Evolutionary conservation across 2,329 filamentous ascomycete species (phyloP).

Genomic region (Penicillium aurantiogriseum): DNA sequence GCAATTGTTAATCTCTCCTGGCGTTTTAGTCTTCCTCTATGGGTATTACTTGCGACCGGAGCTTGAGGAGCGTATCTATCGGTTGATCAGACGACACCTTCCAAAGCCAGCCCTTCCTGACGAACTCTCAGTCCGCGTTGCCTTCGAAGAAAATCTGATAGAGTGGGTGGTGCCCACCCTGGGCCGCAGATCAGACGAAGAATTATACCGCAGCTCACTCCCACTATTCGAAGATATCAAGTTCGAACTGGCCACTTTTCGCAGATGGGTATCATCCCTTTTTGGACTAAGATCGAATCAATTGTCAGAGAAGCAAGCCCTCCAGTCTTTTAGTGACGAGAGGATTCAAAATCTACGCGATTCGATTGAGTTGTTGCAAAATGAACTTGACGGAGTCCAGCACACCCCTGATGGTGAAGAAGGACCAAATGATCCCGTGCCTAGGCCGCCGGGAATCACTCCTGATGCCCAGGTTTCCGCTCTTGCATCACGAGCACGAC

Average conservation of each 20-base stretch:
- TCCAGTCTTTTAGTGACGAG: slow-evolving; percentile 21
- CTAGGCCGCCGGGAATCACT: slow-evolving; percentile 17
- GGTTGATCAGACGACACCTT: slow-evolving; percentile 41
- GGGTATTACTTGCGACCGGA: slow-evolving; percentile 37
- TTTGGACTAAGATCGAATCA: slow-evolving; percentile 28
- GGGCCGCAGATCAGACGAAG: slow-evolving; percentile 42
- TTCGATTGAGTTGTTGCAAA: slow-evolving; percentile 33
- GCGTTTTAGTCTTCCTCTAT: slow-evolving; percentile 37
- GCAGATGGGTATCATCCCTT: slow-evolving; percentile 33
- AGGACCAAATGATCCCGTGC: slow-evolving; percentile 13
- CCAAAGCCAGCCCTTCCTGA: slow-evolving; percentile 44
- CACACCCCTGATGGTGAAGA: slow-evolving; percentile 9
- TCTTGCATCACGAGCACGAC: slow-evolving; percentile 4
- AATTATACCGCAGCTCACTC: slow-evolving; percentile 37
- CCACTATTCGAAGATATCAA: slow-evolving; percentile 38
- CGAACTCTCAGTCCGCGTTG: slow-evolving; percentile 43
- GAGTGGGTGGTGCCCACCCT: slow-evolving; percentile 45
- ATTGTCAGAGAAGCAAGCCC: slow-evolving; percentile 15
- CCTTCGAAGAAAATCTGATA: slow-evolving; percentile 44
- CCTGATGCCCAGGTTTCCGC: slow-evolving; percentile 15
- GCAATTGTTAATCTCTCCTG: slow-evolving; percentile 36
- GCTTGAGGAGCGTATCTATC: slow-evolving; percentile 42
- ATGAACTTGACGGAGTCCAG: slow-evolving; percentile 27
- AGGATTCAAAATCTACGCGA: slow-evolving; percentile 31
- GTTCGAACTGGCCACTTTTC: slow-evolving; percentile 35